Conservation (phyloP, 495 filamentous ascomycete genomes). For the Schizothecium vesticola region DNA sequence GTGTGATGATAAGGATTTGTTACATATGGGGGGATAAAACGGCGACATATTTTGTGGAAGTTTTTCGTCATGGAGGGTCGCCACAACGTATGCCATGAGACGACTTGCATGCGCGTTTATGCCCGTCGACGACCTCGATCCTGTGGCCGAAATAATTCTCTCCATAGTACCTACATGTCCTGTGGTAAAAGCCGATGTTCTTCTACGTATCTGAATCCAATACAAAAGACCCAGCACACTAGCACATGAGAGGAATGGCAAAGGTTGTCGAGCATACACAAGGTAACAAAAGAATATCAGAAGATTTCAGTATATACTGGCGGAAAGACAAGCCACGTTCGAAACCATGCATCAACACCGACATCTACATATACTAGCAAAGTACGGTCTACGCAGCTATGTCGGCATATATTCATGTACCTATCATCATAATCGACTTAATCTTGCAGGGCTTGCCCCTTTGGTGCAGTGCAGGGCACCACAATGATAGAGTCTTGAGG, state of each 20-base stretch:
- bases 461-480: not conserved
- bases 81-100: not conserved
- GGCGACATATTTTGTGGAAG: not conserved
- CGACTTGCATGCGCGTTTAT: not conserved
- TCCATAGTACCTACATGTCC: not conserved
- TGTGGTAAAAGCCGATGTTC: too few relatives aligned
- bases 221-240: too few relatives aligned
- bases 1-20: not conserved
- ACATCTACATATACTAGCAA: not conserved
- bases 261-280: too few relatives aligned
- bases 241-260: too few relatives aligned
- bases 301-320: too few relatives aligned
- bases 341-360: not conserved
- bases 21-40: not conserved
- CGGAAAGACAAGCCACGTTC: too few relatives aligned
- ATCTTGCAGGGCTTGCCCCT: not conserved
- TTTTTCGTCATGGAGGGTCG: not conserved
- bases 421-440: not conserved
- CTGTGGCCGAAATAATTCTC: not conserved
- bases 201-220: too few relatives aligned
- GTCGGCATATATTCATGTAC: not conserved
- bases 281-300: too few relatives aligned
- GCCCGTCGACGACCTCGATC: not conserved
- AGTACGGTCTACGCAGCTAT: not conserved
- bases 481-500: not conserved